These are phyloP conservation scores for Daldinia bambusicola DNA, from an alignment of 495 filamentous ascomycete species.

Conservation along the genomic window DNA sequence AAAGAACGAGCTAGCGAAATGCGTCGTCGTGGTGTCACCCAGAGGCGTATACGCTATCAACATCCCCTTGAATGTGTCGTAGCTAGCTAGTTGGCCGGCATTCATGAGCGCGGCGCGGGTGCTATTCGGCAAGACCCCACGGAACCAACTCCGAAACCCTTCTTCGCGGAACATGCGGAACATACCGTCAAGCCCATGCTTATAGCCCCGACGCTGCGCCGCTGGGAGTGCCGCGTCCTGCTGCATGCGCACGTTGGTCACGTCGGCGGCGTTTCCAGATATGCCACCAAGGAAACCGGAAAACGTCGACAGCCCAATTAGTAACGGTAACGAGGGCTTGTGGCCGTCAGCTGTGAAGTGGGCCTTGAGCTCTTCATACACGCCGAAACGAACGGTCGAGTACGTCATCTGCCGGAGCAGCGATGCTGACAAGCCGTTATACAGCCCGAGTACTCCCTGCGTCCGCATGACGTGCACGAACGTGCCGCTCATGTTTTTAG, in stretches of 20 bases:
- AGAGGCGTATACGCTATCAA: slow-evolving; percentile 74
- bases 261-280: slow-evolving; percentile 92
- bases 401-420: slow-evolving; percentile 93
- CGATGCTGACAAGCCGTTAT: slow-evolving; percentile 89
- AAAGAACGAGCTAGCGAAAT: slow-evolving; percentile 86
- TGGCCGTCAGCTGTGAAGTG: slow-evolving; percentile 62
- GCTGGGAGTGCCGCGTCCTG: slow-evolving; percentile 85
- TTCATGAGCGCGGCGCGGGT: slow-evolving; percentile 94
- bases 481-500: slow-evolving; percentile 81
- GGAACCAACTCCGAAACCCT: slow-evolving; percentile 75
- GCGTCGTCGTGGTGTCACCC: slow-evolving; percentile 80
- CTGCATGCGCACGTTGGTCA: slow-evolving; percentile 98
- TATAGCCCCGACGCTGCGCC: slow-evolving; percentile 83
- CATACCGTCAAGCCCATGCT: slow-evolving; percentile 86
- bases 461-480: slow-evolving; percentile 76
- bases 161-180: slow-evolving; percentile 85
- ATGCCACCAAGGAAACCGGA: slow-evolving; percentile 92
- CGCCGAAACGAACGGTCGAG: slow-evolving; percentile 90
- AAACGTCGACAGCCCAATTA: slow-evolving; percentile 80
- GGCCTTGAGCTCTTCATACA: slow-evolving; percentile 91
- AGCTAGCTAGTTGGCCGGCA: slow-evolving; percentile 85
- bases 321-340: slow-evolving; percentile 70
- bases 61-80: slow-evolving; percentile 89
- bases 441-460: slow-evolving; percentile 77
- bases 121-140: slow-evolving; percentile 92